Evolutionary conservation across 2,329 filamentous ascomycete genomes (phyloP).

Genomic region (Beauveria pseudobassiana): DNA sequence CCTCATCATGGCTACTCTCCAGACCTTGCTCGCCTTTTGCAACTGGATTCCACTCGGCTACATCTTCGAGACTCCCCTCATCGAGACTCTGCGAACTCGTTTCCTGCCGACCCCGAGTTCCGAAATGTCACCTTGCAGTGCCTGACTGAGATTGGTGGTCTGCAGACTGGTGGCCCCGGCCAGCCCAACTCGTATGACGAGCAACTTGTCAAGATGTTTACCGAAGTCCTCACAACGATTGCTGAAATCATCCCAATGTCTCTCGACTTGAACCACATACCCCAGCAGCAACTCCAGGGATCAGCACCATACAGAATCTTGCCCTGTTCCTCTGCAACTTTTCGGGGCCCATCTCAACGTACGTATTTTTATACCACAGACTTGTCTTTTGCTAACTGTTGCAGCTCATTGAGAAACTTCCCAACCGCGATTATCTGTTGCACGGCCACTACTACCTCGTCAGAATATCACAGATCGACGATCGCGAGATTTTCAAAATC

Average conservation of each 20-base stretch:
- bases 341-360: conserved; percentile 88
- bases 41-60: conserved; percentile 99
- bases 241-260: conserved; percentile 87
- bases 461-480: conserved; percentile 96
- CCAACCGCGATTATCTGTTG: conserved; percentile 88
- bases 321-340: conserved; percentile 96
- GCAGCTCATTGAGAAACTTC: conserved; percentile 87
- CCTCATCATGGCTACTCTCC: conserved; percentile 90
- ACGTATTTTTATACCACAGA: conserved; percentile 22
- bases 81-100: conserved; percentile 85
- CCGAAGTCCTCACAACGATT: conserved; percentile 87
- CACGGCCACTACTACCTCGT: conserved; percentile 98
- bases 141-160: conserved; percentile 89
- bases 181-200: conserved; percentile 76
- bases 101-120: conserved; percentile 91
- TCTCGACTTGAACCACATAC: conserved; percentile 88
- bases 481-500: conserved; percentile 99
- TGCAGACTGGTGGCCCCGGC: conserved; percentile 70
- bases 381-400: conserved; percentile 9
- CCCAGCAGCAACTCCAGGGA: conserved; percentile 85
- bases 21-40: conserved; percentile 90
- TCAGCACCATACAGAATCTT: conserved; percentile 95
- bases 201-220: conserved; percentile 97
- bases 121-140: conserved; percentile 95
- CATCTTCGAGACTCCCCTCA: conserved; percentile 95